Evolutionary conservation across 352 stramenopile species (phyloP), one percentile per base, ranked within the genome.

Genomic region (Globisporangium paddicum): DNA sequence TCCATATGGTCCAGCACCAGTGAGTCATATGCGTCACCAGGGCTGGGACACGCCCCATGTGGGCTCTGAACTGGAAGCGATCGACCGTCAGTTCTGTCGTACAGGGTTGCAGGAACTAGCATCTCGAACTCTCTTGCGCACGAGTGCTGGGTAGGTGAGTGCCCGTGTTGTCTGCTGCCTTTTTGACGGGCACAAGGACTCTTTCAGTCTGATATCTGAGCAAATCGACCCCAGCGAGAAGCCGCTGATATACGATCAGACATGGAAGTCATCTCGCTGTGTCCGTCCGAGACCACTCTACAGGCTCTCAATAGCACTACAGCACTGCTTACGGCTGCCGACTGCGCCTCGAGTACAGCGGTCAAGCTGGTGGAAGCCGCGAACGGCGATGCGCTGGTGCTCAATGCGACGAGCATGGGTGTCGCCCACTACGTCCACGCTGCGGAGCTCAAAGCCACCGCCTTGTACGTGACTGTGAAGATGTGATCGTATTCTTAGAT

Each of bases 401-500:
- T 64, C 21, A n/a, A 55, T 16, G 58, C 50, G 40, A 52, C 59
- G 34, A 7, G 10, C 2, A 9, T 60, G 23, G 50, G 58, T 2
- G 14, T 64, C 14, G 38, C 34, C 18, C 40, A 47, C 25, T 60
- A 60, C 28, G 19, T 59, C 13, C 49, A 58, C 58, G 32, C 35
- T 8, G 19, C 32, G 8, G 23, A 26, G 3, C 49, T 53, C n/a
- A 23, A 26, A 10, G 44, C 45, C 11, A 14, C 38, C 0, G 14
- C 30, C 18, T 9, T 64, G 40, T 64, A 58, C 11, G 58, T 1
- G 28, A 40, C 32, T n/a, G 13, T 21, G 13, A 21, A 32, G 0
- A 51, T 37, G 18, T 45, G 5, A 13, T 28, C 13, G 42, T 45
- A 18, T 38, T 16, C 19, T 45, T n/a, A 1, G 32, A 13, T 32